phyloP scores from a whole-genome alignment of 108 stramenopile species.

The Cylindrotheca fusiformis region DNA sequence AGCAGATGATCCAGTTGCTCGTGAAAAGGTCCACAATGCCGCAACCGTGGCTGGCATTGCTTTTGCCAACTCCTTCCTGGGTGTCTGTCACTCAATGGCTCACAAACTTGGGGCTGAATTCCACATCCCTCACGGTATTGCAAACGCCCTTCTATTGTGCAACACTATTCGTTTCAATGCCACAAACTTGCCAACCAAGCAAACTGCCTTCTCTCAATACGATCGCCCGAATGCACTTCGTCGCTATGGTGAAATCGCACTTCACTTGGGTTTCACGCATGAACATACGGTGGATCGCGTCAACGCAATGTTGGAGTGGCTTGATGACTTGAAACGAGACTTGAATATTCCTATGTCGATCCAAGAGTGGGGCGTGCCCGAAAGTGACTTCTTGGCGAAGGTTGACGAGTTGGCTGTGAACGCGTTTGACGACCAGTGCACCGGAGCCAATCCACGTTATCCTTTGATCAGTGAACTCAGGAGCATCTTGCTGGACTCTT shows the following conservation, averaged over 20 bases:
- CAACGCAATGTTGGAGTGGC: slow-evolving; percentile 8
- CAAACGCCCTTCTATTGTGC: slow-evolving; percentile 23
- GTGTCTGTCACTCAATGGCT: slow-evolving; percentile 35
- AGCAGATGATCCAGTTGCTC: slow-evolving; percentile 6
- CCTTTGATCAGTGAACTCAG: slow-evolving; percentile 38
- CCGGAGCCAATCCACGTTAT: slow-evolving; percentile 38
- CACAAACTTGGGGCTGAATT: slow-evolving; percentile 37
- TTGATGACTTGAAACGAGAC: slow-evolving; percentile 24
- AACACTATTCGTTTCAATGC: slow-evolving; percentile 37
- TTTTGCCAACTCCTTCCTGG: slow-evolving; percentile 39
- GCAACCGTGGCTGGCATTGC: slow-evolving; percentile 42
- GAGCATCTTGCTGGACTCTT: slow-evolving; percentile 31
- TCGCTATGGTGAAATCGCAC: slow-evolving; percentile 32
- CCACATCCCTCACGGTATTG: slow-evolving; percentile 35
- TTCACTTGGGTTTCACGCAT: slow-evolving; percentile 22
- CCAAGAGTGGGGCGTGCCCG: slow-evolving; percentile 24
- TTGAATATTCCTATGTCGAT: slow-evolving; percentile 28
- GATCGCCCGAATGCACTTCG: slow-evolving; percentile 22
- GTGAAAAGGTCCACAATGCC: slow-evolving; percentile 27
- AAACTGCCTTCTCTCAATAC: slow-evolving; percentile 29
- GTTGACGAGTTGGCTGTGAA: slow-evolving; percentile 32
- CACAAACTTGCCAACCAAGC: slow-evolving; percentile 26
- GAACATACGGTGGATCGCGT: slow-evolving; percentile 22
- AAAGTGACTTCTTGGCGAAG: slow-evolving; percentile 22
- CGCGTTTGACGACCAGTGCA: slow-evolving; percentile 51